Evolutionary conservation across 768 basidiomycete genomes (phyloP).

Genomic region (Lactifluus subvellereus): DNA sequence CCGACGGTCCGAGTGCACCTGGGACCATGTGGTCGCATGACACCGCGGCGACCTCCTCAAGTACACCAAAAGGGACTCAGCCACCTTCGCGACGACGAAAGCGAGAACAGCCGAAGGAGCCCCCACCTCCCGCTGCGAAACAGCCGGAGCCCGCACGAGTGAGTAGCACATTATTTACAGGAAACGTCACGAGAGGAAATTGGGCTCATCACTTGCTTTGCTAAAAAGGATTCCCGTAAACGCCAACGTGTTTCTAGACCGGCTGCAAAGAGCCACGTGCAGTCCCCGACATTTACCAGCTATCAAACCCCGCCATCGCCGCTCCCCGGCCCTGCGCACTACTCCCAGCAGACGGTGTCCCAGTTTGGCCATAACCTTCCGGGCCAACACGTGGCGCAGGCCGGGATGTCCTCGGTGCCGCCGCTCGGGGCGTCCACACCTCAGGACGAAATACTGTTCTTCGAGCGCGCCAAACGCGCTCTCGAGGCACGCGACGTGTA

Average conservation of each 20-base stretch:
- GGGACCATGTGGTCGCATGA: constrained; percentile 28
- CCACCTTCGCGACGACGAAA: constrained; percentile 46
- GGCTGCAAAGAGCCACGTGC: constrained; percentile 18
- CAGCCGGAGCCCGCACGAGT: constrained; percentile 13
- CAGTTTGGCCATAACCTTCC: constrained; percentile 13
- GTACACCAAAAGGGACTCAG: constrained; percentile 20
- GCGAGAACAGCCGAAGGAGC: constrained; percentile 45
- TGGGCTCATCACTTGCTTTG: neutral
- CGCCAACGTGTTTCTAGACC: constrained; percentile 20
- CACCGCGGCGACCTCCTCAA: neutral
- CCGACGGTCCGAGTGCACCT: constrained; percentile 27
- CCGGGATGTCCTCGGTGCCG: constrained; percentile 13
- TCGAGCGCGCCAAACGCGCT: constrained; percentile 84
- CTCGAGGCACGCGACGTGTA: constrained; percentile 72
- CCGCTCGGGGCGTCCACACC: constrained; percentile 28
- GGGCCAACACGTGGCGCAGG: constrained; percentile 19
- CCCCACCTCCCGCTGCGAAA: constrained; percentile 20
- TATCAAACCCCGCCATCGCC: constrained; percentile 22
- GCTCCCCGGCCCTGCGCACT: constrained; percentile 17
- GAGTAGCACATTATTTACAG: neutral
- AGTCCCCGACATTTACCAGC: constrained; percentile 24
- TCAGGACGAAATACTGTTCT: constrained; percentile 83
- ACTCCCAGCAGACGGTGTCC: constrained; percentile 10
- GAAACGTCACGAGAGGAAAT: neutral
- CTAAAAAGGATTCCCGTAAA: constrained; percentile 21